Conservation (phyloP, 176 grass and related monocot species). For the Elaeis guineensis region DNA sequence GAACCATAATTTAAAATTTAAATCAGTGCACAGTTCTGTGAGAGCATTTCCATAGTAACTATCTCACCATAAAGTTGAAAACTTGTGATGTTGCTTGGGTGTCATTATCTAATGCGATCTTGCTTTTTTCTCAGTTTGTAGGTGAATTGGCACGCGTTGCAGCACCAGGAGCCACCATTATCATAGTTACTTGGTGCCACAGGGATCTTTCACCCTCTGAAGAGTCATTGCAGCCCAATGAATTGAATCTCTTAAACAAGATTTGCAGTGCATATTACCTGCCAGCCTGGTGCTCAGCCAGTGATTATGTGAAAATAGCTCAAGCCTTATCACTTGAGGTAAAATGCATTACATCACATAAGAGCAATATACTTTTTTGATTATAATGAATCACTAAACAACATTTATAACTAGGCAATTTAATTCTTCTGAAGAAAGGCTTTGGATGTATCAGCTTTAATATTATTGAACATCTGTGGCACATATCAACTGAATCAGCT, state of each 20-base stretch:
- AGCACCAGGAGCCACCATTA: conserved; percentile 71
- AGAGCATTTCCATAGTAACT: too few species aligned
- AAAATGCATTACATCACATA: background rate
- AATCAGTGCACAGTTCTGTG: too few species aligned
- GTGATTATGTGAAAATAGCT: conserved; percentile 67
- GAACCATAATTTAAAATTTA: too few species aligned
- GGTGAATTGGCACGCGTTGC: conserved; percentile 61
- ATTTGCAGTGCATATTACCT: conserved; percentile 86
- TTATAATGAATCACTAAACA: too few species aligned
- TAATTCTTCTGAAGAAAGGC: too few species aligned
- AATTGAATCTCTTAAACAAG: conserved; percentile 69
- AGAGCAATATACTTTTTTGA: too few species aligned
- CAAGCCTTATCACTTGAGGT: conserved; percentile 73
- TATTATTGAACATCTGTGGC: too few species aligned
- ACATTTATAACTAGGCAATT: too few species aligned
- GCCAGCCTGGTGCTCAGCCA: conserved; percentile 89
- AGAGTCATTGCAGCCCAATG: conserved; percentile 58
- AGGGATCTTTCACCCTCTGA: conserved; percentile 58
- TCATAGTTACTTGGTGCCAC: conserved; percentile 97
- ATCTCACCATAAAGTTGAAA: too few species aligned
- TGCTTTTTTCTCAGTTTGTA: conserved; percentile 3
- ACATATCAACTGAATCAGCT: too few species aligned
- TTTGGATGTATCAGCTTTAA: too few species aligned
- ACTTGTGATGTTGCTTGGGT: background rate
- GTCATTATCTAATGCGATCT: background rate